Base-by-base conservation (phyloP, 805 yeast genomes). In the Starmerella ratchasimensis region DNA sequence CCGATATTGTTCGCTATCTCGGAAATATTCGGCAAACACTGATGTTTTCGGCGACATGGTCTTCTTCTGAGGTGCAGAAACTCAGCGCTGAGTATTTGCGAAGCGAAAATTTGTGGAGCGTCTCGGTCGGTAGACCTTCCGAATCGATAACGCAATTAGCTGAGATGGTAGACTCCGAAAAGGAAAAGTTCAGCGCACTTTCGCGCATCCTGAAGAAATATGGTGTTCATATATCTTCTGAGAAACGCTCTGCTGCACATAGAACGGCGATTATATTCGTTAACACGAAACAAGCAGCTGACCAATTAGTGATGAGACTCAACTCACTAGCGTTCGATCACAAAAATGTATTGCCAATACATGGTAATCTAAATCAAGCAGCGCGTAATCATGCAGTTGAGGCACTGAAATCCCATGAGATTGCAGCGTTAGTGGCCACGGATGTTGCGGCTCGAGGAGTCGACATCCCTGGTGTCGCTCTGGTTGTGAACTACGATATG, bases 381-480 rank as follows among this genome's bases (percentile, higher is more conserved):
- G 77, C 77, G 50, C 71, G 98, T 58, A 97, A 88, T 52, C 59
- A 59, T n/a, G 80, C 94, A 0, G 65, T 88, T 14, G 59, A 62
- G 8, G 64, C 71, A 24, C 66, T 88, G 44, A 65, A 76, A 32
- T 46, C 58, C 5, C 76, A 79, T 2, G 58, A 61, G 18, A 69
- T 68, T 0, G 76, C 74, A 35, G 64, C 81, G 5, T 59, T 88
- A 30, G 75, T 88, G 15, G 97, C 96, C 3, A 90, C 97, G 0
- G 95, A 88, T 56, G 83, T 88, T 18, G 96, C 96, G 0, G 93
- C 94, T 3, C 71, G 98, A 61, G 98, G 98, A 55, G 72, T 88
- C 31, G 97, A 90, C 57, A 75, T 88, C n/a, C 77, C 83, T 1
- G 69, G 80, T 47, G 93, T 88, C 6, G 72, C 90, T 0, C 56